These are phyloP conservation scores for Hypoxylon lienhwacheense DNA, from an alignment of 495 filamentous ascomycete species.

Conservation along the genomic window DNA sequence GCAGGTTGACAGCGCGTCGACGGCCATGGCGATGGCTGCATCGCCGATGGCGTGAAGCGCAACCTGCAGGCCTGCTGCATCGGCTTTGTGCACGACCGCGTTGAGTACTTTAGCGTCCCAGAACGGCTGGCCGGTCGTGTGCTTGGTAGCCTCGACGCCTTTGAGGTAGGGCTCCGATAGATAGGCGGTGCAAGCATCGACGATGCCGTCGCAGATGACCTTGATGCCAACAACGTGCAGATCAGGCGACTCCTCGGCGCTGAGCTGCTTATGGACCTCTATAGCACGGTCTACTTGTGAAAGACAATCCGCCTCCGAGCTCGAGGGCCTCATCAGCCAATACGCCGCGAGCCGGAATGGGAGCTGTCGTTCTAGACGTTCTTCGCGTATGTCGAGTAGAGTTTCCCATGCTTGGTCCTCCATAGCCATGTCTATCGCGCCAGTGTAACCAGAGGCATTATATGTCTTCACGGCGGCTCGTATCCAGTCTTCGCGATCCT, in stretches of 20 bases:
- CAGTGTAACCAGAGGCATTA: conserved; percentile 61
- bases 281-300: conserved; percentile 62
- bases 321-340: conserved; percentile 60
- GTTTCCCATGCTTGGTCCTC: conserved; percentile 62
- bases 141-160: conserved; percentile 40
- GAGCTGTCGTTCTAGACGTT: conserved; percentile 28
- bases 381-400: conserved; percentile 49
- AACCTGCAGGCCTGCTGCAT: conserved; percentile 58
- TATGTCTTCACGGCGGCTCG: conserved; percentile 54
- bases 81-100: conserved; percentile 58
- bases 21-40: conserved; percentile 55
- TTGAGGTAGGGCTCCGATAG: conserved; percentile 59
- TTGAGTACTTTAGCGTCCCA: conserved; percentile 56
- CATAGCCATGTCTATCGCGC: conserved; percentile 71
- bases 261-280: conserved; percentile 52
- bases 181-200: conserved; percentile 68
- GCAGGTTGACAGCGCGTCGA: conserved; percentile 54
- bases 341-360: conserved; percentile 65
- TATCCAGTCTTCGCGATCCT: conserved; percentile 55
- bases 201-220: conserved; percentile 67
- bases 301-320: conserved; percentile 45
- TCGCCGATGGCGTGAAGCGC: conserved; percentile 71
- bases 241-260: conserved; percentile 50
- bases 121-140: conserved; percentile 51
- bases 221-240: conserved; percentile 66